These are phyloP conservation scores for Globisporangium recalcitrans DNA, from an alignment of 352 stramenopile genomes.

Conservation along the genomic window DNA sequence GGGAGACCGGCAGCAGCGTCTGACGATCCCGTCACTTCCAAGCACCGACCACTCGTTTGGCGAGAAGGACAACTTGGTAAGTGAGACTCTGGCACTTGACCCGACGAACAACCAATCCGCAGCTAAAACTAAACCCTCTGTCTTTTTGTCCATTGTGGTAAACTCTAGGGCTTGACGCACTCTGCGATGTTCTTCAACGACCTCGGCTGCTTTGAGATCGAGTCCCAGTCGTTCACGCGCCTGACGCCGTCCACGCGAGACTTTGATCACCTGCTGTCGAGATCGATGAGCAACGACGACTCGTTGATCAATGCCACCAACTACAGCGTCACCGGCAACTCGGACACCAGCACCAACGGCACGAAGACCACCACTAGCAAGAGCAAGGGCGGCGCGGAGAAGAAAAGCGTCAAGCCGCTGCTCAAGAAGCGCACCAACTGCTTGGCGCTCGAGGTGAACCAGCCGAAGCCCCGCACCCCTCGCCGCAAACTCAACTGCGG, in stretches of 20 bases:
- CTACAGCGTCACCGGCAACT: background rate
- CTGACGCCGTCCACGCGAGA: conserved; percentile 27
- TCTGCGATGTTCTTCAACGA: conserved; percentile 54
- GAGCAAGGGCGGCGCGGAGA: conserved; percentile 10
- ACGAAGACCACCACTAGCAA: background rate
- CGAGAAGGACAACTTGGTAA: conserved; percentile 18
- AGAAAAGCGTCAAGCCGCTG: conserved; percentile 41
- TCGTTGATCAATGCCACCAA: conserved; percentile 8
- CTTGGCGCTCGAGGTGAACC: conserved; percentile 46
- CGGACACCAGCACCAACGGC: background rate
- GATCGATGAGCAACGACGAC: background rate
- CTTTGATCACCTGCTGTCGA: conserved; percentile 8
- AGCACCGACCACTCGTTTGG: conserved; percentile 16
- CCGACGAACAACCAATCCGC: background rate
- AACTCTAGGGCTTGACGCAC: conserved; percentile 23
- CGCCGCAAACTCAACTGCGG: conserved; percentile 60
- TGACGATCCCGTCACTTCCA: conserved; percentile 18
- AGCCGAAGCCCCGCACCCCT: conserved; percentile 60
- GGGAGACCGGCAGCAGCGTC: conserved; percentile 16
- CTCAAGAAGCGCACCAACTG: conserved; percentile 64
- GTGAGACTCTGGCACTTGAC: background rate
- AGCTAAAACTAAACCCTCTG: background rate
- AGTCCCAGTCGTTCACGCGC: conserved; percentile 57
- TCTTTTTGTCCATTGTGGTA: background rate
- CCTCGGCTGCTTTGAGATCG: conserved; percentile 60